A percentile compares a stretch with the other conserved stretches of the same genome.
These are phyloP conservation scores for Esteya vermicola DNA, from an alignment of 2,329 filamentous ascomycete species.

Conservation along the genomic window DNA sequence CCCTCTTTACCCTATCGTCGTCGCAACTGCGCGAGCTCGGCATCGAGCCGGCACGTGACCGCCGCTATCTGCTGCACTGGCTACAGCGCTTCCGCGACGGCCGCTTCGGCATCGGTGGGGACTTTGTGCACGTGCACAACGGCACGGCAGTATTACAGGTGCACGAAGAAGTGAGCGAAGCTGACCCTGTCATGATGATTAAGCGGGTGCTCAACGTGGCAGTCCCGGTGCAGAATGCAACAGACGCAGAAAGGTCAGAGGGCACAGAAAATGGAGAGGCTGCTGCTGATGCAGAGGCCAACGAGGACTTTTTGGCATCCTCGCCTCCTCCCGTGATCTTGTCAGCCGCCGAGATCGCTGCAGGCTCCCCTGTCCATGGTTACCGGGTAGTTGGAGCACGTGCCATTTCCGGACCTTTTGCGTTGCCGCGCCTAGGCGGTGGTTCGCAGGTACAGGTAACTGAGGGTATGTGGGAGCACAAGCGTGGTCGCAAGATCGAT, in stretches of 20 bases:
- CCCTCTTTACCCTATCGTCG: constrained; percentile 71
- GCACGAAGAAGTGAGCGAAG: constrained; percentile 20
- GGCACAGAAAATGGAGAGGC: not conserved
- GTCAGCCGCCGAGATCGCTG: too few species aligned
- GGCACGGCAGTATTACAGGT: constrained; percentile 38
- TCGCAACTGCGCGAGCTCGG: constrained; percentile 69
- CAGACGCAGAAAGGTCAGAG: not conserved
- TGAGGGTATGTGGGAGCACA: constrained; percentile 90
- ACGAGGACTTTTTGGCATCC: too few species aligned
- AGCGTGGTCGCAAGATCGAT: constrained; percentile 79
- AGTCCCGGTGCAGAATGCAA: not conserved
- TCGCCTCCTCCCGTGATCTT: not conserved
- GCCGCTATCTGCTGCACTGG: constrained; percentile 79
- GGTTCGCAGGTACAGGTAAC: constrained; percentile 55
- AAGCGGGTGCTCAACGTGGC: constrained; percentile 43
- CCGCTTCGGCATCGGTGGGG: constrained; percentile 67
- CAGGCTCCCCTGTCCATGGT: constrained; percentile 36
- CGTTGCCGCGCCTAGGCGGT: constrained; percentile 51
- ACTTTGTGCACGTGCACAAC: constrained; percentile 56
- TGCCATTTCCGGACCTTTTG: constrained; percentile 61
- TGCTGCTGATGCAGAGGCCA: too few species aligned
- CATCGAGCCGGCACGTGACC: constrained; percentile 68
- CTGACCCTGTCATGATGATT: constrained; percentile 24
- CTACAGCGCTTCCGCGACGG: constrained; percentile 71
- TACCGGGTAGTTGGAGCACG: constrained; percentile 55